Evolutionary conservation across 805 yeast species (phyloP), one percentile per base, ranked within the genome.

Genomic region (Hanseniaspora nectarophila): DNA sequence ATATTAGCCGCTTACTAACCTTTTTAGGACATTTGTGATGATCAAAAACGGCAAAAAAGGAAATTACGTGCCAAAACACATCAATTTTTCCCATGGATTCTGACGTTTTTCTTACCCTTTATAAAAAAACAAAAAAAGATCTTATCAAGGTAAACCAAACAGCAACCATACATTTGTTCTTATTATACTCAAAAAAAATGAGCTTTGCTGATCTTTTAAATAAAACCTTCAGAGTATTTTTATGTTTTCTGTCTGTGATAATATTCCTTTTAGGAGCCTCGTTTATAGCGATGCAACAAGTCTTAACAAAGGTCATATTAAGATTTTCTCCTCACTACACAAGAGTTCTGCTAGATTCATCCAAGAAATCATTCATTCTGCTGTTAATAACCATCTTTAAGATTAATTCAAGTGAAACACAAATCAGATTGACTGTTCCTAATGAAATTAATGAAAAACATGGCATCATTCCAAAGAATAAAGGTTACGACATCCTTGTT

Each of bases 331-430:
- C 70, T 1, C 59, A 58, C 24, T 61, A 66, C 44, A 59, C 66
- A 34, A 75, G 75, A 55, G 69, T 69, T 3, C 58, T 74, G 54
- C 59, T 81, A 38, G 72, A 76, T 54, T 63, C 68, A 33, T 78
- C 88, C 13, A 84, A 83, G 63, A 67, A 66, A 32, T 72, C 73
- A 26, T 85, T 84, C 59, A 68, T 85, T 23, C 67, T 73, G 8
- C 60, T 82, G 37, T 64, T 84, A 40, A 69, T 77, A 0, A 71
- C 77, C 16, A 65, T 79, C 34, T 63, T 81, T 4, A 69, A 74
- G 4, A 59, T 73, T 20, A 71, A 74, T 3, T 74, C 80, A 12
- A 81, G 85, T 0, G 24, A 43, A 7, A 71, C 78, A 12, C 63
- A 69, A 15, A 62, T 85, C 4, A 63, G 74, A 34, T 60, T 85